Base-by-base conservation (phyloP, 352 stramenopile species). In the Phytophthora aleatoria region DNA sequence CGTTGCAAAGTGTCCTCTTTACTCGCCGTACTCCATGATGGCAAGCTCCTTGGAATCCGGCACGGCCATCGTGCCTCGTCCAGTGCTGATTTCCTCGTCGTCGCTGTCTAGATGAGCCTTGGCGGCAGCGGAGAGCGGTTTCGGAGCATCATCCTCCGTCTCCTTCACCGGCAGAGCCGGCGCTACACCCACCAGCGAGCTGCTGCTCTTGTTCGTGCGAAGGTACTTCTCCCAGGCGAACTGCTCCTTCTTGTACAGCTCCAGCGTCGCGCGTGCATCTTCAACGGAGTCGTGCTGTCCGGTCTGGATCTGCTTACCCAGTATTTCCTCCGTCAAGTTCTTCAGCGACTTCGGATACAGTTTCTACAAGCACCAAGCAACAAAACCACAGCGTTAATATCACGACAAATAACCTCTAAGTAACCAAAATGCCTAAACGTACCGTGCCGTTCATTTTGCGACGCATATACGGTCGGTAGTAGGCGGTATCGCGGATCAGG, bases 221-320 rank as follows among this genome's bases (percentile, higher is more conserved):
- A 95, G 56, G 67, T 91, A 91, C 62, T 95, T 95, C 36, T 95
- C 87, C 87, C 87, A 95, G 30, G 65, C 78, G 39, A 86, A 92
- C 67, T 94, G 87, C 44, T 93, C 84, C n/a, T 61, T 71, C 53
- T 94, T 95, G 73, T 95, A 95, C 38, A 95, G 73, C 16, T 83
- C 72, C 42, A 95, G 56, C 9, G 87, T 79, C 6, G 85, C 85
- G 24, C 82, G 85, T 13, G 87, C 87, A 77, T 94, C 87, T 65
- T 92, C 84, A 27, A 95, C 87, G n/a, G 87, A 95, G 74, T 95
- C 83, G 79, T 95, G 87, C 73, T 94, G 83, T 57, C 87, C 85
- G n/a, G 66, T 79, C 49, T 95, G 87, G 57, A 94, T 94, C 64
- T 84, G 61, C 39, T 74, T 67, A 31, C 66, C 70, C 35, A 95